Conservation (phyloP, 176 grass and related monocot species). For the Aegilops umbellulata region DNA sequence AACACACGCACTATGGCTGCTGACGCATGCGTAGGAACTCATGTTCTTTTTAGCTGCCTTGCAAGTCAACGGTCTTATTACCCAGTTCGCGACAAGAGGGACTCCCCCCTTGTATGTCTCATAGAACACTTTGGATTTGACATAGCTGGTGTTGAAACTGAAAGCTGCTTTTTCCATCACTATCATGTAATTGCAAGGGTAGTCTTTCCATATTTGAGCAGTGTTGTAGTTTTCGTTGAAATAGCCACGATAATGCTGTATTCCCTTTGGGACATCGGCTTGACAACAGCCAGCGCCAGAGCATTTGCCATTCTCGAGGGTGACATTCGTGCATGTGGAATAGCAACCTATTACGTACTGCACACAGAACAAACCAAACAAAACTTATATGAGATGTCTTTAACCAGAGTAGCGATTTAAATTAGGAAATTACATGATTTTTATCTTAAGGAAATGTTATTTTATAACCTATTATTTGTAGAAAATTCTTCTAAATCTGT, state of each 20-base stretch:
- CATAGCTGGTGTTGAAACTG: background rate
- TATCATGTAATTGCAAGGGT: background rate
- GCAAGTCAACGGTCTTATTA: background rate
- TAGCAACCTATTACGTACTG: too few relatives aligned
- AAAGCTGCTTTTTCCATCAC: conserved; percentile 17
- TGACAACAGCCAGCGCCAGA: too few relatives aligned
- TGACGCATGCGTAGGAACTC: conserved; percentile 20
- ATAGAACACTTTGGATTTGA: background rate
- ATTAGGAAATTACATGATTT: too few relatives aligned
- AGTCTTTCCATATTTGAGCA: background rate
- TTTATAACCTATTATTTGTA: background rate
- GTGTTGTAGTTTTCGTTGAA: background rate
- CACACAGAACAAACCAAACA: too few relatives aligned
- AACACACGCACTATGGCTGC: background rate
- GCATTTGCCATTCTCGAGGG: too few relatives aligned
- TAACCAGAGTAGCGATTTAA: background rate
- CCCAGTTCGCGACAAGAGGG: conserved; percentile 33
- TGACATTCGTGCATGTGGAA: too few relatives aligned
- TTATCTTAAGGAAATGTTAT: background rate
- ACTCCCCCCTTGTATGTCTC: background rate
- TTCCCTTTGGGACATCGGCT: too few relatives aligned
- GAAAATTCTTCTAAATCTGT: background rate
- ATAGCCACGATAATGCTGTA: background rate
- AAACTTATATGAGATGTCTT: background rate
- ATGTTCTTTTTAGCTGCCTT: background rate